Base-by-base conservation (phyloP, 1,284 basidiomycete species). In the Cronartium quercuum region DNA sequence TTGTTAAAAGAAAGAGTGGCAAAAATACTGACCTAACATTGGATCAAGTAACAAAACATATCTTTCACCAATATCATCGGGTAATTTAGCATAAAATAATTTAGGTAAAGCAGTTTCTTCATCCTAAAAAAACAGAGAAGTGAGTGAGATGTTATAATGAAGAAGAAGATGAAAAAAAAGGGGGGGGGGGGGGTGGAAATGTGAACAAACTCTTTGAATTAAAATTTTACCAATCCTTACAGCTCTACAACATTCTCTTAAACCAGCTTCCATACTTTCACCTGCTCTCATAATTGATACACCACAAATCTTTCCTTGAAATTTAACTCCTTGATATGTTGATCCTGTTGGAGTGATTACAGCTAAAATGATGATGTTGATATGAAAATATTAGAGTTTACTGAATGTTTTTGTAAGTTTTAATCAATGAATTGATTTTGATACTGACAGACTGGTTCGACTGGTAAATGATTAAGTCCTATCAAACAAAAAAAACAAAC, bases 21-120 rank as follows among this genome's bases (percentile, higher is more conserved):
- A 29, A 12, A 66, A 67, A 51, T 58, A 77, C 79, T 70, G 80
- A 92, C 92, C 92, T 55, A 98, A 88, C 95, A 98, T 98, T 0
- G 95, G 95, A 82, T 98, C 95, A 15, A 98, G 87, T 15, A 98
- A 87, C 42, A 98, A 87, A 64, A 95, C 92, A 82, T 95, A 98
- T 69, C 95, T 89, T 51, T 87, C 85, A 0, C 90, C 88, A 76
- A 98, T 97, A 81, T 98, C 95, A 80, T 90, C 90, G 1, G 95
- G 95, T 66, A 98, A 88, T 88, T 97, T 86, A 70, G 85, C 84
- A 79, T 85, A 85, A 82, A 94, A 96, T 35, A 97, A 85, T 83
- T 96, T 95, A 1, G 94, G 90, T 74, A 89, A 86, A 0, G 90
- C 86, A 0, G 94, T 97, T 80, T 94, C 92, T 82, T 96, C 94